Evolutionary conservation across 768 basidiomycete genomes (phyloP), one percentile per base, ranked within the genome.

Genomic region (Clitopilus passeckerianus): DNA sequence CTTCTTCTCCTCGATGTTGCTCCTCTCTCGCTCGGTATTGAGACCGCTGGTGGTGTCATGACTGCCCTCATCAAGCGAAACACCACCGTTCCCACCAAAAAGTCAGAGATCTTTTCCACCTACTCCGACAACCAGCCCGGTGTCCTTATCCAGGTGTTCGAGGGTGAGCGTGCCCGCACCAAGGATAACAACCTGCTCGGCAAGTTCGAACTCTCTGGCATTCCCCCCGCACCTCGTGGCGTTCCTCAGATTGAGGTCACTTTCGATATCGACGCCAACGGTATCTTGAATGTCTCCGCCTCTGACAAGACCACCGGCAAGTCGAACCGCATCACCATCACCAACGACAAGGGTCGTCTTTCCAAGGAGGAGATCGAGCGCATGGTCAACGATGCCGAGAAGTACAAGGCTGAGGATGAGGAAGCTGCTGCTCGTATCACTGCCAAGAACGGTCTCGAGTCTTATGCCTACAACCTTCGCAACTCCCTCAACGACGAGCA

Each of bases 41-140:
- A 98, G 81, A 98, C 96, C 37, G 94, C 95, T 64, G 96, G 95
- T 75, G 96, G 96, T 86, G 95, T 98, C 72, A 95, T 98, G 93
- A 98, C 96, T 27, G 86, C 94, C 53, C 89, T 98, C 72, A 98
- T 98, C 84, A 95, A 95, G 80, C 90, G 95, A 57, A 98, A 98
- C 83, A 98, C 96, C 64, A 97, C 94, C 54, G 93, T 98, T 65
- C 96, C 96, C 24, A 97, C 95, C 67, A 97, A 96, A 81, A 98
- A 97, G 81, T 95, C 95, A 7, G 94, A 98, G 79, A 93, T 90
- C 70, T 97, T 98, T 86, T 98, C 95, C 37, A 98, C 96, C 18
- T 95, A 96, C 82, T 88, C 95, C 64, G 95, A 97, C 81, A 97
- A 98, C 81, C 95, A 98, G 73, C 95, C 95, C 59, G 94, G 95